Percentiles rank a stretch among this genome's conserved stretches.
Conservation (phyloP, 805 yeast genomes). For the Candida silvatica region DNA sequence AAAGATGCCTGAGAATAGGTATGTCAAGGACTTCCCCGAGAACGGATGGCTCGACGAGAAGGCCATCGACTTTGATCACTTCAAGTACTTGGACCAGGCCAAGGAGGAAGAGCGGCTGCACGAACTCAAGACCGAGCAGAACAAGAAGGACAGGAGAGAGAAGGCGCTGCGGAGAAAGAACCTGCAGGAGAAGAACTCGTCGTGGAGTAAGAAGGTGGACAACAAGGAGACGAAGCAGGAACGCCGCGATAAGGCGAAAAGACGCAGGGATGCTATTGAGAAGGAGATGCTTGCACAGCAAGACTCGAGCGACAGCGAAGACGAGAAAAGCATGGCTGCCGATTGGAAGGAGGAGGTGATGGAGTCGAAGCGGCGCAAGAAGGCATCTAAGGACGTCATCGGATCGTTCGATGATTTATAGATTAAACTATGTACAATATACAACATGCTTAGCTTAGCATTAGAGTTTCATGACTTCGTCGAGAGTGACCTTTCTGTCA, state of each 20-base stretch:
- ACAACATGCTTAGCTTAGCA: not conserved
- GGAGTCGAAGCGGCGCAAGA: constrained; percentile 53
- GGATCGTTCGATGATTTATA: constrained; percentile 58
- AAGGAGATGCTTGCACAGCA: constrained; percentile 37
- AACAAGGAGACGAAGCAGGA: constrained; percentile 52
- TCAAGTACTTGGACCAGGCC: constrained; percentile 51
- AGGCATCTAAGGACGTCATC: constrained; percentile 14
- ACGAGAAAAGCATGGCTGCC: constrained; percentile 26
- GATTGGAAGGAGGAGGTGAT: constrained; percentile 89
- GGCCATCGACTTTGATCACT: constrained; percentile 58
- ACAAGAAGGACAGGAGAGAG: constrained; percentile 26
- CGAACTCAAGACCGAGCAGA: constrained; percentile 40
- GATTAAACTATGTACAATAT: not conserved
- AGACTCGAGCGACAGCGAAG: constrained; percentile 26
- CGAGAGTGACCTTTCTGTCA: constrained; percentile 28
- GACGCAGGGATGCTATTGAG: constrained; percentile 62
- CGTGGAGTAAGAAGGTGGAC: constrained; percentile 74
- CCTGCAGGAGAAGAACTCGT: constrained; percentile 42
- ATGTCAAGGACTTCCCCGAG: constrained; percentile 45
- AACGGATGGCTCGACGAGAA: constrained; percentile 71
- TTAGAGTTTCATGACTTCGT: constrained; percentile 26
- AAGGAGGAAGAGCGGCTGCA: constrained; percentile 57
- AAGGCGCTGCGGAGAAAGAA: constrained; percentile 36
- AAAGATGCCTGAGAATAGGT: constrained; percentile 81
- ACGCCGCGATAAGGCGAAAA: constrained; percentile 60